Evolutionary conservation across 139 green algal genomes (phyloP).

Genomic region (Picochlorum sp.): DNA sequence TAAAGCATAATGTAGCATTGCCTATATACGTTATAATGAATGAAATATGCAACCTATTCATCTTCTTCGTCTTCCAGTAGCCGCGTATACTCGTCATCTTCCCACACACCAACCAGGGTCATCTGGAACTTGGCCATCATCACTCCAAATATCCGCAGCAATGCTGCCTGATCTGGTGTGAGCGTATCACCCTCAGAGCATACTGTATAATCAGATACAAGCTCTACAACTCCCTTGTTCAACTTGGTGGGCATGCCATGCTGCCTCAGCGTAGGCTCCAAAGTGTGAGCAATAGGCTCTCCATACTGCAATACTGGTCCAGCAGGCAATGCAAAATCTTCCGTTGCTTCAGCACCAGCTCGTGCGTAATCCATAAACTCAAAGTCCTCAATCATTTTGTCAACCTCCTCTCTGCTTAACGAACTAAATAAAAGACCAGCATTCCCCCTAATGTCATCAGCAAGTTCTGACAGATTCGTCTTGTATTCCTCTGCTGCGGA

Average conservation of each 20-base stretch:
- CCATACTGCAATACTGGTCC: slow-evolving; percentile 68
- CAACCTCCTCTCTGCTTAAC: slow-evolving; percentile 59
- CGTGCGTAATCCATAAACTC: slow-evolving; percentile 79
- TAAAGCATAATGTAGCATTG: slow-evolving; percentile 3
- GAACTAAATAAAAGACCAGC: slow-evolving; percentile 88
- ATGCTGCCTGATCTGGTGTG: slow-evolving; percentile 61
- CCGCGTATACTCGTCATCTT: slow-evolving; percentile 12
- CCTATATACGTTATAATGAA: slow-evolving; percentile 2
- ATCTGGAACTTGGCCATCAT: slow-evolving; percentile 78
- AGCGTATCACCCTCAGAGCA: slow-evolving; percentile 56
- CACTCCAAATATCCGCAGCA: slow-evolving; percentile 79
- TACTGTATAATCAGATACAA: slow-evolving; percentile 68
- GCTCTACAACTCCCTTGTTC: slow-evolving; percentile 85
- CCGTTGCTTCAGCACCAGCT: slow-evolving; percentile 57
- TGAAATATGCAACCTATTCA: slow-evolving; percentile 4
- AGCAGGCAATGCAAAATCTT: slow-evolving; percentile 58
- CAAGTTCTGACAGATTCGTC: slow-evolving; percentile 49
- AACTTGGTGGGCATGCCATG: slow-evolving; percentile 87
- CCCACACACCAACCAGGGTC: slow-evolving; percentile 54
- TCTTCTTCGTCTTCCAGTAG: slow-evolving; percentile 5
- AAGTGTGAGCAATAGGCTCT: slow-evolving; percentile 77
- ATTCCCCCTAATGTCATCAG: slow-evolving; percentile 54
- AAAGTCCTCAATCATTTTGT: slow-evolving; percentile 33
- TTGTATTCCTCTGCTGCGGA: slow-evolving; percentile 66
- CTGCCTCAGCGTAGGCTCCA: slow-evolving; percentile 87